phyloP scores from a whole-genome alignment of 2,329 filamentous ascomycete genomes.

The Penicillium expansum region DNA sequence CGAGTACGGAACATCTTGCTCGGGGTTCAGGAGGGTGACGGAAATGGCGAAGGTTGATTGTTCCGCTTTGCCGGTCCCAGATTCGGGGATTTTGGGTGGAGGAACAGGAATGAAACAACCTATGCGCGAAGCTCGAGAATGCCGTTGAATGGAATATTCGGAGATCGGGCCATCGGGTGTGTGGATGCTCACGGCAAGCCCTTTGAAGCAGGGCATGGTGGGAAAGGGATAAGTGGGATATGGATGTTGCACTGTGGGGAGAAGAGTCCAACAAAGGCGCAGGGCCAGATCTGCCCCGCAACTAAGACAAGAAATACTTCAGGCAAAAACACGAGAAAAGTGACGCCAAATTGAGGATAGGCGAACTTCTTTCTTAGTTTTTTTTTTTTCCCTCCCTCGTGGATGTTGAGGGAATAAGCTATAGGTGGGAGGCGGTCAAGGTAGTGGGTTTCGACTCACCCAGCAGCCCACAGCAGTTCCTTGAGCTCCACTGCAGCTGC shows the following conservation, averaged over 20 bases:
- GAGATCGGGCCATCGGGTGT: slow-evolving; percentile 73
- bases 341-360: slow-evolving; percentile 6
- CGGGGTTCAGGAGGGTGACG: slow-evolving; percentile 88
- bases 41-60: slow-evolving; percentile 97
- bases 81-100: slow-evolving; percentile 71
- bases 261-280: background rate
- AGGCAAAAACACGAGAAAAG: slow-evolving; percentile 1
- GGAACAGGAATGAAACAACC: slow-evolving; percentile 97
- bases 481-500: slow-evolving; percentile 24
- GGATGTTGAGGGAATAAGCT: slow-evolving; percentile 14
- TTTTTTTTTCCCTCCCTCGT: slow-evolving; percentile 15
- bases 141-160: slow-evolving; percentile 92
- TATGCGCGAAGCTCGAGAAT: slow-evolving; percentile 86
- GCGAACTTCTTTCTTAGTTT: slow-evolving; percentile 11
- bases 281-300: slow-evolving; percentile 15
- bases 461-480: slow-evolving; percentile 22
- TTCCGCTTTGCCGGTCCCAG: slow-evolving; percentile 72
- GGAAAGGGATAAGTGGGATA: slow-evolving; percentile 4
- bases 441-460: slow-evolving; percentile 21
- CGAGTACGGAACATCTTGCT: slow-evolving; percentile 87
- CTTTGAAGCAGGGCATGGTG: slow-evolving; percentile 94
- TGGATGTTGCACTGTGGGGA: slow-evolving; percentile 5
- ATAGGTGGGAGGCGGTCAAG: slow-evolving; percentile 25
- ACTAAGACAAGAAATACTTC: slow-evolving; percentile 5
- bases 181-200: slow-evolving; percentile 97